These are phyloP conservation scores for Kluyveromyces nonfermentans DNA, from an alignment of 805 yeast genomes.

Conservation along the genomic window DNA sequence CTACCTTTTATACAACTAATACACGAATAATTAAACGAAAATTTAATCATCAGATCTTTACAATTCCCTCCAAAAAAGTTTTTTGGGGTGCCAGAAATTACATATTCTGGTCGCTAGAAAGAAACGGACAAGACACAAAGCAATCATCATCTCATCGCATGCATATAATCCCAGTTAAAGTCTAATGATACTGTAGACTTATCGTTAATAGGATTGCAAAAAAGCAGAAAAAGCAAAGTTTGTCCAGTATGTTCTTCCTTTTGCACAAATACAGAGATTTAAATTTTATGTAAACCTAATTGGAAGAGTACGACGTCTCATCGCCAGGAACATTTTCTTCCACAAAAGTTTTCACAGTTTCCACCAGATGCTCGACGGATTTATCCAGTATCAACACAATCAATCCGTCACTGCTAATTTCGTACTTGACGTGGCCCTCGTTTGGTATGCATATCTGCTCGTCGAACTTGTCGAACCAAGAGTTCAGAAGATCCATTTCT, in stretches of 20 bases:
- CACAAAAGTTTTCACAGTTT: constrained; percentile 22
- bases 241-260: no score
- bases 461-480: constrained; percentile 31
- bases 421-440: constrained; percentile 31
- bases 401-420: constrained; percentile 30
- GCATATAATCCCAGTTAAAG: no score
- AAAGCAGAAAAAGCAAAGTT: no score
- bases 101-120: no score
- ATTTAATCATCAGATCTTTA: not conserved
- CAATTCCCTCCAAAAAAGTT: not conserved
- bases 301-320: not conserved
- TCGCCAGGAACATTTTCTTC: constrained; percentile 8
- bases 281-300: not conserved
- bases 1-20: no score
- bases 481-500: constrained; percentile 24
- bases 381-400: constrained; percentile 26
- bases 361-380: constrained; percentile 19
- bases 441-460: constrained; percentile 30
- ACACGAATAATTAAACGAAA: not conserved
- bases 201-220: no score
- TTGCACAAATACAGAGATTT: no score
- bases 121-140: not conserved
- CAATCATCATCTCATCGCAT: no score
- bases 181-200: no score
- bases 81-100: no score